Evolutionary conservation across 345 rosid species (phyloP).

Genomic region (Euphorbia peplus): DNA sequence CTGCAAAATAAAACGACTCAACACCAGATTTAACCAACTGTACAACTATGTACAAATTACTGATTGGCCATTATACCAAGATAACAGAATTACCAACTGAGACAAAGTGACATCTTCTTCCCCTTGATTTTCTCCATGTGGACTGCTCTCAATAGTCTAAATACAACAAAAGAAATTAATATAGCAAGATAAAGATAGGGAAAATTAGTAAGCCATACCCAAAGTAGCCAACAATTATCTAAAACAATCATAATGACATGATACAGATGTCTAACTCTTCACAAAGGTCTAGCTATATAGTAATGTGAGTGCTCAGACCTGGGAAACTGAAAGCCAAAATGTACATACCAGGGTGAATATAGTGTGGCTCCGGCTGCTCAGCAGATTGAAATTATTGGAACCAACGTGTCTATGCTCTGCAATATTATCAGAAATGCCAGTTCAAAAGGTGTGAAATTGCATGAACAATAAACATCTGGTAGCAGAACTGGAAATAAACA

Average conservation of each 20-base stretch:
- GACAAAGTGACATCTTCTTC: constrained; percentile 65
- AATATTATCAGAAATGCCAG: constrained; percentile 20
- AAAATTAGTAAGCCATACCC: neutral
- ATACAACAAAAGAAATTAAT: constrained; percentile 8
- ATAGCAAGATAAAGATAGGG: constrained; percentile 11
- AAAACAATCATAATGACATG: neutral
- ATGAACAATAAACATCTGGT: constrained; percentile 9
- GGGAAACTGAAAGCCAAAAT: constrained; percentile 9
- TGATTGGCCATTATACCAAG: neutral
- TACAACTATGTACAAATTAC: constrained; percentile 1
- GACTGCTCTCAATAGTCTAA: constrained; percentile 70
- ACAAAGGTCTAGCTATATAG: constrained; percentile 1
- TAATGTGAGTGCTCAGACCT: neutral
- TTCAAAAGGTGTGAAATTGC: constrained; percentile 15
- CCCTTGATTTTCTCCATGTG: constrained; percentile 42
- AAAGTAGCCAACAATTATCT: neutral
- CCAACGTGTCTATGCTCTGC: constrained; percentile 96
- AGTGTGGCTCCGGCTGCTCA: constrained; percentile 97
- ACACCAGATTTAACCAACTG: constrained; percentile 2
- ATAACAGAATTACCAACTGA: constrained; percentile 45
- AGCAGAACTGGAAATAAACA: constrained; percentile 10
- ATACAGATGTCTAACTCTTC: neutral
- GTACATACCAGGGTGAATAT: constrained; percentile 71
- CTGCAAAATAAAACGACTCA: constrained; percentile 28
- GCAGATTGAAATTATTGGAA: constrained; percentile 86